A percentile compares a stretch with the other conserved stretches of the same genome.
phyloP scores from a whole-genome alignment of 164 flowering plant genomes.

The Aristolochia contorta region DNA sequence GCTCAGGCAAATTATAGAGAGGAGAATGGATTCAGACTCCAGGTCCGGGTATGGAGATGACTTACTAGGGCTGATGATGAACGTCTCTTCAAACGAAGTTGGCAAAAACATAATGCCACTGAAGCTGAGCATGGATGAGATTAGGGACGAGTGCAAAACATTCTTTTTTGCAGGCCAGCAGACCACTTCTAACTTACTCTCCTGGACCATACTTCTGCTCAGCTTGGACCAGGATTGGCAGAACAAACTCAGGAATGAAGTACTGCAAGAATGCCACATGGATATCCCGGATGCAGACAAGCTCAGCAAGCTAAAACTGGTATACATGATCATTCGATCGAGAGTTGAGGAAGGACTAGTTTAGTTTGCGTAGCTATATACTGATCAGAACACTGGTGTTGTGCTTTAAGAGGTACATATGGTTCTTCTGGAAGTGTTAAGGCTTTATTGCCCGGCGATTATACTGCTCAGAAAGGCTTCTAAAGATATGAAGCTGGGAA shows the following conservation, averaged over 20 bases:
- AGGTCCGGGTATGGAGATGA: background rate
- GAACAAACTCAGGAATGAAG: too few species aligned
- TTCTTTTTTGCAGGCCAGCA: constrained; percentile 35
- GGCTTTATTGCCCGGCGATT: constrained; percentile 28
- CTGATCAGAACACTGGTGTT: background rate
- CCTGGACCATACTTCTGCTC: constrained; percentile 15
- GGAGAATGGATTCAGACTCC: background rate
- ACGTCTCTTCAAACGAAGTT: background rate
- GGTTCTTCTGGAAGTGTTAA: constrained; percentile 28
- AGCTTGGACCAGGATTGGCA: too few species aligned
- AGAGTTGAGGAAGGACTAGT: too few species aligned
- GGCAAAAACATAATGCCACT: background rate
- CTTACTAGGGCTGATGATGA: constrained; percentile 4
- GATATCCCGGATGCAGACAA: too few species aligned
- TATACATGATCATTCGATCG: too few species aligned
- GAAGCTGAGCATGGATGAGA: background rate
- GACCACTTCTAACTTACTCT: constrained; percentile 23
- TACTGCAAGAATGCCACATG: too few species aligned
- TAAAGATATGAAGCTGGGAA: constrained; percentile 23
- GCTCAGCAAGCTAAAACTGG: too few species aligned
- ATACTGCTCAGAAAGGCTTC: constrained; percentile 9
- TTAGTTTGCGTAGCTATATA: too few species aligned
- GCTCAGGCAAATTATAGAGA: constrained; percentile 3
- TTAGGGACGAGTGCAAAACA: constrained; percentile 26
- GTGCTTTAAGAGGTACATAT: constrained; percentile 19